Evolutionary conservation across 495 filamentous ascomycete species (phyloP), one percentile per base, ranked within the genome.

Genomic region (Bathelium albidoporum): DNA sequence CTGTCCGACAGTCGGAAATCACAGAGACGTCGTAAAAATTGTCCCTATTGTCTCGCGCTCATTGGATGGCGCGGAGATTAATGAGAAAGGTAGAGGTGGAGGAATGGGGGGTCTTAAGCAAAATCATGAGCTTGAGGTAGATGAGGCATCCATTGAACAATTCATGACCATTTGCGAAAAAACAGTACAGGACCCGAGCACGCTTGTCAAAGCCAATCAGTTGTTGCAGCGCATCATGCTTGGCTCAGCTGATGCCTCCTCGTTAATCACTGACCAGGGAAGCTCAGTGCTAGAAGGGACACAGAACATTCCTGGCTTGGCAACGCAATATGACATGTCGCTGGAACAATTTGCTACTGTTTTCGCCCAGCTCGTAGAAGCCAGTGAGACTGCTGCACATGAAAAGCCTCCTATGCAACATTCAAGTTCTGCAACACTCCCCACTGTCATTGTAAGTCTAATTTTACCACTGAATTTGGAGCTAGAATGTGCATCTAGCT

Each of bases 11-110:
- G 71, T 88, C 1, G 73, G 82, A 36, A 74, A 72, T 14, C 78
- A 81, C 9, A 72, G 69, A 1, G 78, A 84, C 12, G 79, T 88
- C 0, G 87, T 97, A 22, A 85, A 82, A 74, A 95, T 97, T 59
- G 82, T 77, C 18, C 93, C 93, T 0, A 86, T 96, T 52, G 79
- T 96, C 18, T 79, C 76, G 29, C 77, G 85, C 62, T 64, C 80
- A 67, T 62, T 76, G 0, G 73, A 82, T 55, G 88, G 86, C 31
- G 69, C 73, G 20, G 84, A 88, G 52, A 72, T 95, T 5, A 76
- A 80, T 16, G 92, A 97, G 70, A 65, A 86, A 4, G 91, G 90
- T 14, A 81, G 88, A 62, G 91, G 90, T 7, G 90, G 87, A 26
- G 92, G 90, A 0, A 83, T 81, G n/a, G 87, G 87, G 11, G 90